These are phyloP conservation scores for Phytophthora palmivora DNA, from an alignment of 352 stramenopile genomes.

Conservation along the genomic window DNA sequence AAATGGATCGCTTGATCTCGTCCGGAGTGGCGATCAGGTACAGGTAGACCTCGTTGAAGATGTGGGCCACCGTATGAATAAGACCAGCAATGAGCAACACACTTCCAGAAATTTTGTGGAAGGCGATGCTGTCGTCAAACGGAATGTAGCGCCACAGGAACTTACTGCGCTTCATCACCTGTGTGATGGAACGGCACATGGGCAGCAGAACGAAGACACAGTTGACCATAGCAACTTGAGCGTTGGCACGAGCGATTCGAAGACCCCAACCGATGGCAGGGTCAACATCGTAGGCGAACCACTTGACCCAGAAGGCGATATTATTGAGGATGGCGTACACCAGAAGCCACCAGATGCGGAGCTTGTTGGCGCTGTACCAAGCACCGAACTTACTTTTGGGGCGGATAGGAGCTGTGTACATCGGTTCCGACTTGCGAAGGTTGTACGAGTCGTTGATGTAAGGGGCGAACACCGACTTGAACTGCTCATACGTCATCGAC, in stretches of 20 bases:
- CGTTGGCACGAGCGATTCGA: constrained; percentile 71
- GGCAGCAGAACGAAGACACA: constrained; percentile 76
- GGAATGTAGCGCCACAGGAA: constrained; percentile 79
- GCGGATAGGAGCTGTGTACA: constrained; percentile 35
- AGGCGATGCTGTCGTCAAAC: constrained; percentile 83
- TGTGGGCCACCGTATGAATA: constrained; percentile 68
- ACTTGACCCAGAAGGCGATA: constrained; percentile 79
- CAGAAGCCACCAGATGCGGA: constrained; percentile 84
- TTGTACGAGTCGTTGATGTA: constrained; percentile 75
- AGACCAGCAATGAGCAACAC: constrained; percentile 63
- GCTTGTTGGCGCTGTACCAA: constrained; percentile 75
- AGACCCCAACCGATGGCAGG: constrained; percentile 78
- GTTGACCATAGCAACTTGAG: constrained; percentile 84
- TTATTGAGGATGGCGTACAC: constrained; percentile 78
- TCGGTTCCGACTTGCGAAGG: constrained; percentile 44
- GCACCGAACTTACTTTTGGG: constrained; percentile 65
- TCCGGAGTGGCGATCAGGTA: constrained; percentile 74
- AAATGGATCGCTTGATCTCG: constrained; percentile 65
- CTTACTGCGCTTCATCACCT: constrained; percentile 71
- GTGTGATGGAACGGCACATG: constrained; percentile 82
- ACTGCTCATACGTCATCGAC: constrained; percentile 76
- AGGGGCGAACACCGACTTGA: constrained; percentile 70
- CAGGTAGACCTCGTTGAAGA: constrained; percentile 76
- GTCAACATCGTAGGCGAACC: constrained; percentile 74
- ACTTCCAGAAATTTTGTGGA: constrained; percentile 80